Base-by-base conservation (phyloP, 2,329 filamentous ascomycete species). In the Lasiodiplodia hormozganensis region DNA sequence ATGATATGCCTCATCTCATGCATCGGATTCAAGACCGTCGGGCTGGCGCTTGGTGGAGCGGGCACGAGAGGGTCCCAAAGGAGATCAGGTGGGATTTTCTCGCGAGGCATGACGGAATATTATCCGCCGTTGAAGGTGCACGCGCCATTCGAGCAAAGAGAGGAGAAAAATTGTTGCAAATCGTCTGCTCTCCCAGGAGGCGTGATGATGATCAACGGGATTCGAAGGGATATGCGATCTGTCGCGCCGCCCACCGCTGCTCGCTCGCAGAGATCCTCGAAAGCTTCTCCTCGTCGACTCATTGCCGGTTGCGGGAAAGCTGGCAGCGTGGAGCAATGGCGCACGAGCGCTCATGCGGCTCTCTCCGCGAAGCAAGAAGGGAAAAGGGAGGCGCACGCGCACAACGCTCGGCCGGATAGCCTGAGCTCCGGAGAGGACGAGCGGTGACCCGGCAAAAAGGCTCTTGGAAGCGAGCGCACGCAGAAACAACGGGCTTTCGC, bases 191-290 rank as follows among this genome's bases (percentile, higher is more conserved):
- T n/a, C 5, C 43, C 43, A 47, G 43, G 18, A 36, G 31, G 60
- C 12, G 60, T 38, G 18, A 52, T 52, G 60, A 49, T n/a, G 60
- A 64, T 64, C 60, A 62, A 43, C 43, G 58, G 16, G 25, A 51
- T 23, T 23, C 25, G 40, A 18, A 47, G 16, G 34, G 60, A 64
- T 51, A 25, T 64, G 47, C 31, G 60, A 52, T 64, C 60, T 52
- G 60, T 52, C 47, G n/a, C 16, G 36, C 43, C 57, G 57, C 21
- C 38, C 38, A 40, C 38, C 23, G 40, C 43, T 62, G n/a, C 18
- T 62, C 58, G 14, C 58, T 47, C 18, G 21, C 21, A 51, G 25
- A 62, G 58, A 62, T 62, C 58, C 31, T 62, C 58, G 43, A 62
- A 49, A 47, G 58, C 58, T 62, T 62, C 58, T 38, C 16, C 28